Conservation (phyloP, 805 yeast genomes). For the Metschnikowia dekortorum region DNA sequence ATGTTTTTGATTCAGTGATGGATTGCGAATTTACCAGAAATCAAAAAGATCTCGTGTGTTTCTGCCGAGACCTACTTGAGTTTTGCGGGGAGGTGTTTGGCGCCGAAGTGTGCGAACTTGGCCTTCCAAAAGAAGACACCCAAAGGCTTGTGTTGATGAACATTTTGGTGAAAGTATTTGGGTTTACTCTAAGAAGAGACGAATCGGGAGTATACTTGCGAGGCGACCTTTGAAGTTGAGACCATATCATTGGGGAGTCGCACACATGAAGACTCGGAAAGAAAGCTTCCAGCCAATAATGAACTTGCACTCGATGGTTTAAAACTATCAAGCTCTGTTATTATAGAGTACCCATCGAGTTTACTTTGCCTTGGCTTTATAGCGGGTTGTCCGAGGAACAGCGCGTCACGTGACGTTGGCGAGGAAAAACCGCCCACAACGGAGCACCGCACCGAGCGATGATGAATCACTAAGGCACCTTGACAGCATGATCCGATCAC, state of each 20-base stretch:
- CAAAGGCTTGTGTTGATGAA: constrained; percentile 2
- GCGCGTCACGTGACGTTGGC: not conserved
- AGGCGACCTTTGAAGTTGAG: not conserved
- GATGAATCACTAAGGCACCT: not conserved
- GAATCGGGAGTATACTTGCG: not conserved
- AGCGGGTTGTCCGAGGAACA: too few species aligned
- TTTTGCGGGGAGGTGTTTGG: not conserved
- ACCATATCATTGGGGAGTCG: not conserved
- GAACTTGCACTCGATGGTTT: too few species aligned
- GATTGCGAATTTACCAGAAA: not conserved
- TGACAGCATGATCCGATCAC: not conserved
- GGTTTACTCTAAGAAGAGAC: not conserved
- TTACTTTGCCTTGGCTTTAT: too few species aligned
- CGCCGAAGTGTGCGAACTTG: constrained; percentile 2
- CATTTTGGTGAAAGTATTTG: constrained; percentile 5
- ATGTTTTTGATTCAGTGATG: not conserved
- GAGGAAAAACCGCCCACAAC: not conserved
- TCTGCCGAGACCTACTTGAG: constrained; percentile 2
- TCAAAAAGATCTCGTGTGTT: not conserved
- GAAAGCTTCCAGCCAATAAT: too few species aligned
- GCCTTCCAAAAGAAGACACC: constrained; percentile 6
- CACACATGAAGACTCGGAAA: not conserved
- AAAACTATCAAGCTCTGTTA: too few species aligned
- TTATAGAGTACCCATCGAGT: too few species aligned
- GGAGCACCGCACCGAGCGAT: not conserved